Conservation (phyloP, 495 filamentous ascomycete species). For the Lineolata rhizophorae region DNA sequence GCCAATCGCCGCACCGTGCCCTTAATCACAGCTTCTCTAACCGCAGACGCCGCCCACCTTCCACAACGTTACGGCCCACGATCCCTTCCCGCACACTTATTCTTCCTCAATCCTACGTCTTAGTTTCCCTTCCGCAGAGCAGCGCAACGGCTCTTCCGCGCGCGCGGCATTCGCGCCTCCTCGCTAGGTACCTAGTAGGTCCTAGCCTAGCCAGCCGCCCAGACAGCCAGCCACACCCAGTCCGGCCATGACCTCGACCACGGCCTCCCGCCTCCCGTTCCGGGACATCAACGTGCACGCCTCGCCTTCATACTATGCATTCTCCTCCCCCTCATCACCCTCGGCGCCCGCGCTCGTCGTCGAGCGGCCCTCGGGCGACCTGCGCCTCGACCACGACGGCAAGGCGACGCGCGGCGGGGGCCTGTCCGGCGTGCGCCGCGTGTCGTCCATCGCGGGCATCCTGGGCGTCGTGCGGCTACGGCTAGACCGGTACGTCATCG, state of each 20-base stretch:
- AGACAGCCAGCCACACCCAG: too few relatives aligned
- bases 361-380: conserved; percentile 79
- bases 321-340: conserved; percentile 85
- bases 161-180: too few relatives aligned
- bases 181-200: too few relatives aligned
- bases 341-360: conserved; percentile 69
- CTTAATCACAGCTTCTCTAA: not conserved
- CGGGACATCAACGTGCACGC: conserved; percentile 91
- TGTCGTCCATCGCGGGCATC: conserved; percentile 85
- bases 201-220: too few relatives aligned
- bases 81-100: too few relatives aligned
- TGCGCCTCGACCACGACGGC: conserved; percentile 64
- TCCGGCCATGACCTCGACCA: conserved; percentile 11
- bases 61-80: too few relatives aligned
- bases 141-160: too few relatives aligned
- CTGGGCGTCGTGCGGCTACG: conserved; percentile 76
- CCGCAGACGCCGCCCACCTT: not conserved
- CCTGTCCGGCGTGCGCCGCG: conserved; percentile 54
- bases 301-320: conserved; percentile 80
- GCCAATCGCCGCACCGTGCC: not conserved
- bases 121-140: too few relatives aligned
- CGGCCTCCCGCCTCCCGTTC: conserved; percentile 54
- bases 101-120: too few relatives aligned
- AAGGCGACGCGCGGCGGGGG: too few relatives aligned
- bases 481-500: conserved; percentile 88